Evolutionary conservation across 176 grass and related monocot genomes (phyloP).

Genomic region (Saccharum spontaneum): DNA sequence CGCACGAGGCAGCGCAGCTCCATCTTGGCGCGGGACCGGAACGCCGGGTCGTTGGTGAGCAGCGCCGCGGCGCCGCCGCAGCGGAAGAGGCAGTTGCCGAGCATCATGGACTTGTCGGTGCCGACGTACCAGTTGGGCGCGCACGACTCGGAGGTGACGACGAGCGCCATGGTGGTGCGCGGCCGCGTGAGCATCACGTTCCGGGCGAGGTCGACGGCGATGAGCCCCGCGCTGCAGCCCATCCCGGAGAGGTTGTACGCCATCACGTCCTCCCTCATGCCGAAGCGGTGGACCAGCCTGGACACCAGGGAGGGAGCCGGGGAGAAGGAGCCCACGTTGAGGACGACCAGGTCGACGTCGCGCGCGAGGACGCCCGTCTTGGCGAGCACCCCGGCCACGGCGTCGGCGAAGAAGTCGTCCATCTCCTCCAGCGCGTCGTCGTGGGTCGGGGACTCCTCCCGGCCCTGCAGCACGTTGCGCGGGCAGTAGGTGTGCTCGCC

Average conservation of each 20-base stretch:
- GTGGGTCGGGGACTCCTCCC: conserved; percentile 60
- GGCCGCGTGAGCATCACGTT: conserved; percentile 50
- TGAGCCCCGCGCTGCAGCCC: conserved; percentile 71
- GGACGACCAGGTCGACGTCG: conserved; percentile 62
- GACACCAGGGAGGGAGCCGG: conserved; percentile 54
- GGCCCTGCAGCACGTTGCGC: conserved; percentile 64
- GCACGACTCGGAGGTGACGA: conserved; percentile 76
- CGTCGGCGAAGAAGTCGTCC: conserved; percentile 60
- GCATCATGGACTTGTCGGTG: conserved; percentile 97
- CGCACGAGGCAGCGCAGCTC: conserved; percentile 63
- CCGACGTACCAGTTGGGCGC: conserved; percentile 89
- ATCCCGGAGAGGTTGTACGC: conserved; percentile 80
- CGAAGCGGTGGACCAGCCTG: conserved; percentile 47
- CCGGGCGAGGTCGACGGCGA: conserved; percentile 62
- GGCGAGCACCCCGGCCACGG: conserved; percentile 43
- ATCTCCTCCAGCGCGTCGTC: conserved; percentile 72
- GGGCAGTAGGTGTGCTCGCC: conserved; percentile 84
- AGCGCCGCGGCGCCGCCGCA: conserved; percentile 70
- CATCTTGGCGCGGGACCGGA: conserved; percentile 60
- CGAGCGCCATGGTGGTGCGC: conserved; percentile 42
- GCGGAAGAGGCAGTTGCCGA: conserved; percentile 95
- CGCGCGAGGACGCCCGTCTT: conserved; percentile 20
- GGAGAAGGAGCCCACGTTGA: conserved; percentile 74
- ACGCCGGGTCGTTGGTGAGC: conserved; percentile 76
- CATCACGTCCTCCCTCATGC: conserved; percentile 67